Base-by-base conservation (phyloP, 1,139 yeast species). In the Hansenula sp. region DNA sequence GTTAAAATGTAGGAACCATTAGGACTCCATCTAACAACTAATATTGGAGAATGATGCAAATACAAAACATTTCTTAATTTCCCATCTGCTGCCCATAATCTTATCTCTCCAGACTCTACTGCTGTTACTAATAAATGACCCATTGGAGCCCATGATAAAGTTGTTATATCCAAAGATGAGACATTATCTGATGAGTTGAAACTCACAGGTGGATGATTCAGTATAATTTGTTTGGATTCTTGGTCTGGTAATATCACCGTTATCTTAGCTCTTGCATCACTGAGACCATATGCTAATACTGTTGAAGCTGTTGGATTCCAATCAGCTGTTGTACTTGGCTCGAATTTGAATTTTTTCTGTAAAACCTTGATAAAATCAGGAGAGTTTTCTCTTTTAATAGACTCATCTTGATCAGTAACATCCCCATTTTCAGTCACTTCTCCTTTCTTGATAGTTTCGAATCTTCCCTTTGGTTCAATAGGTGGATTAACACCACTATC, bases 81-180 rank as follows among this genome's bases (percentile, higher is more conserved):
- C 0, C 90, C 92, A 40, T 77, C 80, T 0, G 75, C 71, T 17
- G 77, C 71, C 92, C 92, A 84, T 13, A 82, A 67, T 42, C 88
- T 63, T 13, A 84, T 54, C 50, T 82, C 90, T 16, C 92, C 90
- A 48, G 69, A 68, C 37, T 71, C 73, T 2, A 77, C 73, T 1
- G 78, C 79, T 0, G 88, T 80, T 11, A 79, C 63, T 3, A 83
- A 59, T 13, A 68, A 52, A 40, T 72, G 65, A 0, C 90, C 90
- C 43, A 64, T 64, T 1, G 83, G 83, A 3, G 85, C 70, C 90
- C 90, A 84, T 4, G 77, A 61, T 2, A 82, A 64, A 3, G 69
- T 59, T 14, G 77, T 71, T 2, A 67, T 48, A 38, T 60, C 62
- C 32, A 45, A 13, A 22, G 16, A 16, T 28, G 31, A 4, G 30